These are phyloP conservation scores for Teratosphaeria zuluensis DNA, from an alignment of 2,329 filamentous ascomycete species.

Conservation along the genomic window DNA sequence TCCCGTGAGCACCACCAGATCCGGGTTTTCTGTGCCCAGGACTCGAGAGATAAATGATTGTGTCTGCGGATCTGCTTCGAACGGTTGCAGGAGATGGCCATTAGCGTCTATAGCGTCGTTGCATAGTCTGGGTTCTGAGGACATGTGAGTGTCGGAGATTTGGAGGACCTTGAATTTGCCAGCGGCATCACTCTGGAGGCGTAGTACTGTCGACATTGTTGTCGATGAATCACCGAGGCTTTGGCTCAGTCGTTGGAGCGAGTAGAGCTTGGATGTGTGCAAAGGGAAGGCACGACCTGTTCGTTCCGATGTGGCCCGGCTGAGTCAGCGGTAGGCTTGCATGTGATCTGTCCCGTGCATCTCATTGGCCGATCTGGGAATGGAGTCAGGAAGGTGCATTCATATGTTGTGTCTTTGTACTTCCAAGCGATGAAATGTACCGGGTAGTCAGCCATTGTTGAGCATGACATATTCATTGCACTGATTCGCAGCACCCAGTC, in stretches of 20 bases:
- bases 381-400: not conserved
- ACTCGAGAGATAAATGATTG: not conserved
- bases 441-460: too few species aligned
- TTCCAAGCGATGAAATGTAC: too few species aligned
- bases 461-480: too few species aligned
- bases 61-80: not conserved
- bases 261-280: not conserved
- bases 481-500: not conserved
- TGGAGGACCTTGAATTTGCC: not conserved
- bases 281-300: not conserved
- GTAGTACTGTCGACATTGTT: not conserved
- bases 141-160: constrained; percentile 1
- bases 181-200: not conserved
- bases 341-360: not conserved
- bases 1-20: not conserved
- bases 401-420: too few species aligned
- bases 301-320: not conserved
- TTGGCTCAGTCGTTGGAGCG: not conserved
- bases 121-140: not conserved
- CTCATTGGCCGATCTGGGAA: not conserved
- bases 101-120: not conserved
- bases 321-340: not conserved
- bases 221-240: not conserved
- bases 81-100: not conserved
- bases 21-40: not conserved